These are phyloP conservation scores for Sechiopsis laciniata DNA, from an alignment of 306 rosid genomes.

Conservation along the genomic window DNA sequence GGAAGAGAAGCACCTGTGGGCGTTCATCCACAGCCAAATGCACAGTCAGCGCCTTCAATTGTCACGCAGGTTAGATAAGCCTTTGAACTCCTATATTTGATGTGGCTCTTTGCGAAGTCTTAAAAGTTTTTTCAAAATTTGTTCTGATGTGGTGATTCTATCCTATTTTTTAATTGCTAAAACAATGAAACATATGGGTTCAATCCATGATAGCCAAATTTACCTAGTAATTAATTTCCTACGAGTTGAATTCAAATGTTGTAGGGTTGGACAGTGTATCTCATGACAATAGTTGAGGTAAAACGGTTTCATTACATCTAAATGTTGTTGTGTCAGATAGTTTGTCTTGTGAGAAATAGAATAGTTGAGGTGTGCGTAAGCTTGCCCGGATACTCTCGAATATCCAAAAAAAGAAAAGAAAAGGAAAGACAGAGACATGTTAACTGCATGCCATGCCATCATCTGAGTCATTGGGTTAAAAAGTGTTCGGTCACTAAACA, in stretches of 20 bases:
- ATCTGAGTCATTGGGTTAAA: background rate
- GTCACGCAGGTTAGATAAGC: conserved; percentile 64
- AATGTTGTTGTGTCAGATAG: too few relatives aligned
- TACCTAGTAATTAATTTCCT: too few relatives aligned
- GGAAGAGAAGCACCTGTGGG: conserved; percentile 79
- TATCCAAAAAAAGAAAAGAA: too few relatives aligned
- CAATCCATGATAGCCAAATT: too few relatives aligned
- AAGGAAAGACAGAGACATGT: too few relatives aligned
- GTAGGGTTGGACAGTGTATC: too few relatives aligned
- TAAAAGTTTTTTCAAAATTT: background rate
- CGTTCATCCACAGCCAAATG: conserved; percentile 55
- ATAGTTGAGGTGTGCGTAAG: background rate
- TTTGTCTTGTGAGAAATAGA: background rate
- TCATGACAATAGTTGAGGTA: too few relatives aligned
- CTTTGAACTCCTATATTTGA: background rate
- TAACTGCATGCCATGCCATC: background rate
- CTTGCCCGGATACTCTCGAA: too few relatives aligned
- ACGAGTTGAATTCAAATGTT: too few relatives aligned
- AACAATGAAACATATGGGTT: background rate
- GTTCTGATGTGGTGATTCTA: background rate
- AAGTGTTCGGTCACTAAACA: background rate
- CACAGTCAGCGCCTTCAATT: conserved; percentile 71
- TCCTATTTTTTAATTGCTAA: background rate
- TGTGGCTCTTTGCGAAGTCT: background rate
- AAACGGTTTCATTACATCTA: too few relatives aligned